Conservation (phyloP, 305 asterid species). For the Fraxinus angustifolia region DNA sequence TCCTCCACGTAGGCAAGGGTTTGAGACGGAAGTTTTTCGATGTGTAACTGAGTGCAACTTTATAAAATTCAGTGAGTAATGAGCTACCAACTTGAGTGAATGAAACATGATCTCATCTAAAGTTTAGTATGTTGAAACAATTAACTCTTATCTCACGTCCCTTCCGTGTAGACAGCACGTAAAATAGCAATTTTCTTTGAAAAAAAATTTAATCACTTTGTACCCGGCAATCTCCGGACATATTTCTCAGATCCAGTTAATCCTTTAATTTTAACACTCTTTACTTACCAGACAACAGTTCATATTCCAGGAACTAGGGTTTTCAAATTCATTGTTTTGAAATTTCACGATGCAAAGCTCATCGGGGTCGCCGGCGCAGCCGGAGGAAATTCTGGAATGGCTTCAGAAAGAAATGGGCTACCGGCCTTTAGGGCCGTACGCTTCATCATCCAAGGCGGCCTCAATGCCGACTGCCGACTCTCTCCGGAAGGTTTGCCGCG, state of each 20-base stretch:
- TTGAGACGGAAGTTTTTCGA: too few species aligned
- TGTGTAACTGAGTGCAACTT: too few species aligned
- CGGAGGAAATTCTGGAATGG: conserved; percentile 87
- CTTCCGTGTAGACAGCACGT: too few species aligned
- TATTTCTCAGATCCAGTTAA: background rate
- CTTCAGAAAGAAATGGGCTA: conserved; percentile 92
- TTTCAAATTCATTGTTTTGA: background rate
- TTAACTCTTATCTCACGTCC: too few species aligned
- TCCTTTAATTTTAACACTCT: background rate
- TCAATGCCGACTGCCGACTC: conserved; percentile 64
- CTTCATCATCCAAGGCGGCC: conserved; percentile 59
- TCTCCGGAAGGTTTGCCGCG: conserved; percentile 79
- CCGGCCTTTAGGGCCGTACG: conserved; percentile 76
- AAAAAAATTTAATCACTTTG: background rate
- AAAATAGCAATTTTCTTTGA: background rate
- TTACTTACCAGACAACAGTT: background rate
- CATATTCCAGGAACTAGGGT: background rate
- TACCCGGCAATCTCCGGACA: background rate
- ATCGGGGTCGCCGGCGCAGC: conserved; percentile 49
- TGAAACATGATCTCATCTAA: too few species aligned
- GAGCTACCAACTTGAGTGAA: too few species aligned
- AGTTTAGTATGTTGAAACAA: too few species aligned
- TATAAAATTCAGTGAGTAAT: too few species aligned
- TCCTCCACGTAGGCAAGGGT: too few species aligned
- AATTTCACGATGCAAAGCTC: conserved; percentile 39